phyloP scores from a whole-genome alignment of 1,284 basidiomycete species.

The Ceratobasidium papillatum region DNA sequence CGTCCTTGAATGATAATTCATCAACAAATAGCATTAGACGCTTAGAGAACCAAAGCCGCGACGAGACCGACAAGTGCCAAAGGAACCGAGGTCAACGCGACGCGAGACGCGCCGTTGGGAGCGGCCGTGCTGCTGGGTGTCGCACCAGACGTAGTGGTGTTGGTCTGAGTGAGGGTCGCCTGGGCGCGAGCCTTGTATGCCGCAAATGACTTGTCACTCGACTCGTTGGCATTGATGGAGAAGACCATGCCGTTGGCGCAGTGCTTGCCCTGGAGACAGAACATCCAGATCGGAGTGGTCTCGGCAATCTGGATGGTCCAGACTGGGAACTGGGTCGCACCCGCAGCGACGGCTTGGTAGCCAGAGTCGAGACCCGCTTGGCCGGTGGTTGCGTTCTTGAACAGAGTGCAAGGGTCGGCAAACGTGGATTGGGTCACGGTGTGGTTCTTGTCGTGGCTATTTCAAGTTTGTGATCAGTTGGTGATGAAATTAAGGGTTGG shows the following conservation, averaged over 20 bases:
- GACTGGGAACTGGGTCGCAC: conserved; percentile 46
- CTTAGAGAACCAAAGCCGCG: conserved; percentile 19
- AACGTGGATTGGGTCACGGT: conserved; percentile 64
- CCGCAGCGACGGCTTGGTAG: conserved; percentile 44
- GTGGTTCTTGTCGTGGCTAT: conserved; percentile 38
- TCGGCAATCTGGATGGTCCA: conserved; percentile 50
- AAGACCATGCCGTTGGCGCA: conserved; percentile 51
- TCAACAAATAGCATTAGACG: background rate
- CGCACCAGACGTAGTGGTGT: conserved; percentile 45
- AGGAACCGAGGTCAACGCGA: background rate
- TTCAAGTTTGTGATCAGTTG: background rate
- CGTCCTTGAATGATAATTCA: background rate
- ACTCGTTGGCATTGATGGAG: conserved; percentile 65
- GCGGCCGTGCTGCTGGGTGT: conserved; percentile 45
- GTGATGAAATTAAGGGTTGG: background rate
- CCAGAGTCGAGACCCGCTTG: conserved; percentile 58
- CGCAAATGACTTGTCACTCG: conserved; percentile 60
- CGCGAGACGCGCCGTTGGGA: conserved; percentile 43
- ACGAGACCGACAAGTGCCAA: conserved; percentile 10
- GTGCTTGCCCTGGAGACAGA: conserved; percentile 55
- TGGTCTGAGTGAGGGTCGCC: conserved; percentile 49
- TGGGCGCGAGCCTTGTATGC: conserved; percentile 54
- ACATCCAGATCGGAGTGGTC: conserved; percentile 64
- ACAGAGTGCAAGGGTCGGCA: conserved; percentile 57
- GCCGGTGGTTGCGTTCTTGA: conserved; percentile 47